Evolutionary conservation across 805 yeast species (phyloP), one percentile per base, ranked within the genome.

Genomic region (Lachancea thermotolerans): DNA sequence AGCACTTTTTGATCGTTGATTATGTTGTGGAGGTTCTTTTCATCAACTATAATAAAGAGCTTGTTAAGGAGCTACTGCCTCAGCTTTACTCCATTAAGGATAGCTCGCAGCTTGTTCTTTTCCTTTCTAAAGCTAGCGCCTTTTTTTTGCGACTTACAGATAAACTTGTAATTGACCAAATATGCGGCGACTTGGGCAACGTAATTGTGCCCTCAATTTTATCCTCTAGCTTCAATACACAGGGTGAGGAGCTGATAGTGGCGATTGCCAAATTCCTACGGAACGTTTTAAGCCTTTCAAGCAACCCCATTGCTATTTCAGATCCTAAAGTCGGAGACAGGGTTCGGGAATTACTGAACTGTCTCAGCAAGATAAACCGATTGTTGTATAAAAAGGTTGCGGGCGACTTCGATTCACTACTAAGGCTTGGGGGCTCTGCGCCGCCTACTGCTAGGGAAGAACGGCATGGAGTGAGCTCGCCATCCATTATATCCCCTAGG

Each of bases 401-500:
- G 2, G 55, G 48, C 21, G 45, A 42, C n/a, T 37, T 60, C 8
- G 66, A 61, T 21, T 14, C 49, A 6, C 57, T 55, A 33, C 27
- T 61, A 8, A 40, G 44, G 12, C 53, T 55, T 35, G 56, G 52
- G 18, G 56, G 53, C 16, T 16, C 51, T 1, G 51, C 44, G 30
- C 42, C 49, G 4, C 32, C 34, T 18, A 30, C 45, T 16, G 17
- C 49, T 14, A 47, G 42, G 25, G 53, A 53, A 11, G 17, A 45
- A 1, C 29, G 43, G 8, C 41, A 38, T 6, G 30, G 39, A 28
- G 30, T 28, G 6, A 35, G 17, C 42, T 57, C 66, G 2, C 66
- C 67, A 11, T 52, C 64, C 1, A 49, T 59, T 10, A 52, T 59
- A 8, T 61, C 68, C 1, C 65, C 66, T 3, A 60, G 60, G 29